phyloP scores from a whole-genome alignment of 2,329 filamentous ascomycete genomes.

The Neodidymelliopsis sp. region DNA sequence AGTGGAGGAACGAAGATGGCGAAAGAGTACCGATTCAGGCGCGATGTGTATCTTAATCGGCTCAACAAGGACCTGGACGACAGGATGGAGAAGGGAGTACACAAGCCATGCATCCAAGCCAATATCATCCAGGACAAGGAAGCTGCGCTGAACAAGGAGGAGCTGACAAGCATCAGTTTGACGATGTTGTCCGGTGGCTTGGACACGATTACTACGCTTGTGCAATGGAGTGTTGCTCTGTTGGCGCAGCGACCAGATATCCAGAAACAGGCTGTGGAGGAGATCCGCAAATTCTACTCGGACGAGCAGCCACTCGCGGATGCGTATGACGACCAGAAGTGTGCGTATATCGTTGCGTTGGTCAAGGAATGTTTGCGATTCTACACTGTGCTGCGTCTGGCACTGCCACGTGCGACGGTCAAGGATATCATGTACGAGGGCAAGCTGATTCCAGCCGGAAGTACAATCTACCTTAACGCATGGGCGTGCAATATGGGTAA shows the following conservation, averaged over 20 bases:
- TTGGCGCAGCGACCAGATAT: constrained; percentile 67
- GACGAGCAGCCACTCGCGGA: constrained; percentile 65
- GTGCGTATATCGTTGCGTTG: constrained; percentile 68
- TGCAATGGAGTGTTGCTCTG: constrained; percentile 70
- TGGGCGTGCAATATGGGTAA: constrained; percentile 74
- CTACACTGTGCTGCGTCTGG: constrained; percentile 69
- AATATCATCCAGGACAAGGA: constrained; percentile 72
- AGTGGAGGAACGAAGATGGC: constrained; percentile 65
- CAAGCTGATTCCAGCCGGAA: constrained; percentile 66
- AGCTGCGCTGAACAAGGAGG: constrained; percentile 67
- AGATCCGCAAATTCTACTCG: constrained; percentile 63
- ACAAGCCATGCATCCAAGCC: constrained; percentile 71
- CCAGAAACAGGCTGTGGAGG: constrained; percentile 65
- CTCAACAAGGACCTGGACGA: constrained; percentile 67
- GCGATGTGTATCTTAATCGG: constrained; percentile 66
- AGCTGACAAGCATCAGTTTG: constrained; percentile 70
- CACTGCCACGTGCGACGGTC: constrained; percentile 67
- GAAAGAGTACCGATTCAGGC: constrained; percentile 65
- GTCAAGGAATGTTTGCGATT: constrained; percentile 69
- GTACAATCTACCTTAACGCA: constrained; percentile 70
- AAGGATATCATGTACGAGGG: constrained; percentile 67
- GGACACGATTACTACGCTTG: constrained; percentile 70
- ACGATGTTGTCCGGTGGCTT: constrained; percentile 74
- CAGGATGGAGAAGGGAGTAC: constrained; percentile 66
- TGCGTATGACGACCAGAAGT: constrained; percentile 68